These are phyloP conservation scores for Carex kokanica DNA, from an alignment of 176 grass and related monocot species.

Conservation along the genomic window DNA sequence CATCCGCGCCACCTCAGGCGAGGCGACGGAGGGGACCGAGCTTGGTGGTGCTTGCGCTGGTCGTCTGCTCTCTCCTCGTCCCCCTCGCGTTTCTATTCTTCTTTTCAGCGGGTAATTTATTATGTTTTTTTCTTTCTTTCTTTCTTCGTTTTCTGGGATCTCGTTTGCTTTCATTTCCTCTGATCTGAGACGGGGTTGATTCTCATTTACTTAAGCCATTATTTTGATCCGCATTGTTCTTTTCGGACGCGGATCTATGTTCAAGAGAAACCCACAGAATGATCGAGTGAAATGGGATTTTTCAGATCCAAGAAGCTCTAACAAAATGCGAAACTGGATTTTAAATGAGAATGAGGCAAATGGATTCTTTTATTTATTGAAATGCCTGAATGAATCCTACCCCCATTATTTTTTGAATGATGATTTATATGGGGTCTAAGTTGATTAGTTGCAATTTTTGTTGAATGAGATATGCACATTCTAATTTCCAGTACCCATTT, in stretches of 20 bases:
- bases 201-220: slow-evolving; percentile 1
- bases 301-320: not conserved
- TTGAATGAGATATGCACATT: not conserved
- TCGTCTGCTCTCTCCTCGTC: slow-evolving; percentile 94
- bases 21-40: slow-evolving; percentile 78
- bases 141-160: slow-evolving; percentile 27
- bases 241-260: not conserved
- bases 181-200: slow-evolving; percentile 36
- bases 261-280: not conserved
- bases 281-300: not conserved
- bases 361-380: not conserved
- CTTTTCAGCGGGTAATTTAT: slow-evolving; percentile 66
- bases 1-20: slow-evolving; percentile 57
- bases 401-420: not conserved
- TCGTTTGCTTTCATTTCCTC: slow-evolving; percentile 29
- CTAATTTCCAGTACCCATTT: not conserved
- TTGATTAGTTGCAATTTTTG: not conserved
- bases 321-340: not conserved
- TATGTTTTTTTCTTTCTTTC: not conserved
- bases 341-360: not conserved
- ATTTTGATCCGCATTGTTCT: slow-evolving; percentile 15
- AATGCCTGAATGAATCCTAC: not conserved
- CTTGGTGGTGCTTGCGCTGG: slow-evolving; percentile 83
- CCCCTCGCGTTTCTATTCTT: slow-evolving; percentile 91
- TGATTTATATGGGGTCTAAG: slow-evolving; percentile 2